Evolutionary conservation across 2,329 filamentous ascomycete species (phyloP), one percentile per base, ranked within the genome.

Genomic region (Penicillium griseofulvum): DNA sequence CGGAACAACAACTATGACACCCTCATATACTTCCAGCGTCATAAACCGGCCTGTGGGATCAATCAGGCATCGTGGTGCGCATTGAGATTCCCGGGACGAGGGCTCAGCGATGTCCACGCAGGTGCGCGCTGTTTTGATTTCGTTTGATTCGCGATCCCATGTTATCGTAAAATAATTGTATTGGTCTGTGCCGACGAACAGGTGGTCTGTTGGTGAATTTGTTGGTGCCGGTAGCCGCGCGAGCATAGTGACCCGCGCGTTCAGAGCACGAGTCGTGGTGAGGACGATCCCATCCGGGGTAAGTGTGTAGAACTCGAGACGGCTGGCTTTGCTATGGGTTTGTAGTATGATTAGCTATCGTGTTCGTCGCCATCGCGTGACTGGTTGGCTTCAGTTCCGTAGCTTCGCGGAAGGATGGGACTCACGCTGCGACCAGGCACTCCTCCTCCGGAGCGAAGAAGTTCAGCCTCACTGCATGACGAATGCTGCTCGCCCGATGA

Each of bases 121-220:
- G 56, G 78, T 80, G 72, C 83, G 80, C 61, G 85, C 69, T 3
- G 84, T 87, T 36, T 75, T 75, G 14, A 87, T 72, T 51, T 80
- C 74, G 19, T 77, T 79, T 24, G 68, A 74, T 1, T 82, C 73
- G 0, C 81, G 67, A 65, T 97, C 86, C 92, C 94, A 99, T 16
- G 82, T 86, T 19, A 96, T 74, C 1, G 91, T 96, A 72, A 97
- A 96, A 76, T 96, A 97, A 66, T 91, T 87, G 64, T 90, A 89
- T 52, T 89, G 86, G 69, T 96, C 89, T 44, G 94, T 99, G 47
- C 91, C 93, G 54, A 99, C 83, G 70, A 99, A 96, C 57, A 99
- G 83, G 58, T 97, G 85, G 64, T 97, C 91, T 45, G 87, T 90
- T 5, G 81, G 75, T 28, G 87, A 86, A 63, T 90, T 84, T 46